Base-by-base conservation (phyloP, 768 basidiomycete genomes). In the Boletellus emodensis region DNA sequence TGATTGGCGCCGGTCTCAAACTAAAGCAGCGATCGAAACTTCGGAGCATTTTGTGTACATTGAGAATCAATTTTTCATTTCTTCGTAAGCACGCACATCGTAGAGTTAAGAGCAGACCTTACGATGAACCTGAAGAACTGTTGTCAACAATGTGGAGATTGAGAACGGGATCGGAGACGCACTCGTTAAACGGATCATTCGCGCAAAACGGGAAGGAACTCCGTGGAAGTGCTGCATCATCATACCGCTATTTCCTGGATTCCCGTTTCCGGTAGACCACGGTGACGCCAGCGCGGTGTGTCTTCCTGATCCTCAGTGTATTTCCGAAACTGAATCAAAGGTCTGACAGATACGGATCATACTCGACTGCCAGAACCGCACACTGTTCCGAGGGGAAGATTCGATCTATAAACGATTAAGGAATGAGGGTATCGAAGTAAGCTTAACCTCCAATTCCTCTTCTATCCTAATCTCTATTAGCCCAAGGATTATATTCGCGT, bases 11-110 rank as follows among this genome's bases (percentile, higher is more conserved):
- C 0, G 12, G 13, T 18, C 6, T 48, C 63, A 15, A 63, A 12
- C 14, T 3, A 13, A 49, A 46, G 44, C 54, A 94, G 92, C 92
- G 10, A 96, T 96, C 47, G 85, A 94, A 62, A 73, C 89, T 61
- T 94, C 93, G 22, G 93, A 97, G 58, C 93, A 96, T 63, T 99
- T 98, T 63, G 90, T 99, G 32, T 99, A 99, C 71, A 96, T 99
- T 55, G 95, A 97, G 65, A 93, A 94, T 58, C 90, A 93, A 64
- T 93, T 92, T 62, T 92, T 93, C 68, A 89, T 93, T 55, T 85
- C 88, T 1, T 90, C 88, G 90, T 91, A 67, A 64, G 87, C 54
- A 44, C 37, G 6, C 20, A 3, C 11, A 38, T 36, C n/a, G 15
- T 36, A 22, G 6, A 33, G 36, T 12, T 38, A 44, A 40, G 44